Percentiles rank a stretch among this genome's conserved stretches.
Evolutionary conservation across 2,329 filamentous ascomycete genomes (phyloP).

Genomic region (Orbilia oligospora): DNA sequence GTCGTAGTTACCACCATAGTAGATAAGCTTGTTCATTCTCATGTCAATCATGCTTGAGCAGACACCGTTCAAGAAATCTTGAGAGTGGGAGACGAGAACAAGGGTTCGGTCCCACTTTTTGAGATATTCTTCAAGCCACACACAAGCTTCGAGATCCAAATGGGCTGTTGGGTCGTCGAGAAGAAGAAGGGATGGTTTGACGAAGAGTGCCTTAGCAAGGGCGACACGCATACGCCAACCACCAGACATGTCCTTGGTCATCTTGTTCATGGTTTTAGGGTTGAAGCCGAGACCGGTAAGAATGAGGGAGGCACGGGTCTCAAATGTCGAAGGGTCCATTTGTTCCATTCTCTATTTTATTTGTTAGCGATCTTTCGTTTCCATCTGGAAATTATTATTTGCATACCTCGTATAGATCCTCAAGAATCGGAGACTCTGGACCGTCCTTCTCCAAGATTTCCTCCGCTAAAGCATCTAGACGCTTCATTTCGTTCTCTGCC

Average conservation of each 20-base stretch:
- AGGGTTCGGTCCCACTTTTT: conserved; percentile 99
- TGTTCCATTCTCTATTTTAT: conserved; percentile 90
- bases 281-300: conserved; percentile 99
- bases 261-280: conserved; percentile 97
- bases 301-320: conserved; percentile 94
- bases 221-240: conserved; percentile 99
- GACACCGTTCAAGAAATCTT: conserved; percentile 99
- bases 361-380: neutral
- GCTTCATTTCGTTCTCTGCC: conserved; percentile 91
- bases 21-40: conserved; percentile 87
- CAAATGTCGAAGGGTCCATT: conserved; percentile 98
- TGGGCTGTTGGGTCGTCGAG: conserved; percentile 99
- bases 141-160: conserved; percentile 98
- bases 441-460: conserved; percentile 91
- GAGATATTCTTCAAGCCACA: conserved; percentile 99
- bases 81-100: conserved; percentile 95
- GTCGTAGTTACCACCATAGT: conserved; percentile 99
- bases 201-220: conserved; percentile 96
- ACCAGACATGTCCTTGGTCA: conserved; percentile 99
- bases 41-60: conserved; percentile 99
- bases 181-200: conserved; percentile 94
- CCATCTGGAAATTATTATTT: conserved; percentile 66
- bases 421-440: conserved; percentile 88
- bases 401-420: conserved; percentile 91
- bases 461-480: conserved; percentile 89